phyloP scores from a whole-genome alignment of 306 rosid species.

The Purshia tridentata region DNA sequence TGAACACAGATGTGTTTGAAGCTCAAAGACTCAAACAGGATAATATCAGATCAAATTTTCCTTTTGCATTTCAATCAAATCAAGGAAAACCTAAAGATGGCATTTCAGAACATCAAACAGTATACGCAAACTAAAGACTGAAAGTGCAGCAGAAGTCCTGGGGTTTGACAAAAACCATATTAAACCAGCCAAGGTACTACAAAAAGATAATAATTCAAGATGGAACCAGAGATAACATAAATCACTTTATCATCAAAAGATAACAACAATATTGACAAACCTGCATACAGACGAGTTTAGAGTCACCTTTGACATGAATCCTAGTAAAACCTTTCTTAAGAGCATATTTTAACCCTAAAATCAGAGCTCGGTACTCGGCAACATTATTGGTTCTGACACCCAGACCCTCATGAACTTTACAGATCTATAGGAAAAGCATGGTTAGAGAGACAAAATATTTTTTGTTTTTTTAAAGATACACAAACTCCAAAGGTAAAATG shows the following conservation, averaged over 20 bases:
- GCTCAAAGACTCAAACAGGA: neutral
- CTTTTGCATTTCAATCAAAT: slow-evolving; percentile 7
- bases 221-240: neutral
- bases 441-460: slow-evolving; percentile 24
- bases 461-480: slow-evolving; percentile 13
- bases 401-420: slow-evolving; percentile 81
- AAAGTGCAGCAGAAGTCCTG: neutral
- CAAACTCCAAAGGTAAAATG: slow-evolving; percentile 25
- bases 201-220: neutral
- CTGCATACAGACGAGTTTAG: slow-evolving; percentile 97
- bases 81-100: neutral
- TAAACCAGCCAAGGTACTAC: neutral
- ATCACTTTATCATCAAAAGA: neutral
- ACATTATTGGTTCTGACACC: slow-evolving; percentile 76
- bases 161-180: neutral
- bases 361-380: slow-evolving; percentile 93
- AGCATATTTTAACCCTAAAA: slow-evolving; percentile 85
- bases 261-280: slow-evolving; percentile 36
- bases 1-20: neutral
- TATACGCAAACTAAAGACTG: neutral
- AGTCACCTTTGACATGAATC: slow-evolving; percentile 73
- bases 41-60: neutral
- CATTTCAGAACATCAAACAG: neutral
- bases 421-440: slow-evolving; percentile 51
- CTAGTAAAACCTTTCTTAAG: slow-evolving; percentile 68